Evolutionary conservation across 352 stramenopile species (phyloP).

Genomic region (Phytophthora ramorum): DNA sequence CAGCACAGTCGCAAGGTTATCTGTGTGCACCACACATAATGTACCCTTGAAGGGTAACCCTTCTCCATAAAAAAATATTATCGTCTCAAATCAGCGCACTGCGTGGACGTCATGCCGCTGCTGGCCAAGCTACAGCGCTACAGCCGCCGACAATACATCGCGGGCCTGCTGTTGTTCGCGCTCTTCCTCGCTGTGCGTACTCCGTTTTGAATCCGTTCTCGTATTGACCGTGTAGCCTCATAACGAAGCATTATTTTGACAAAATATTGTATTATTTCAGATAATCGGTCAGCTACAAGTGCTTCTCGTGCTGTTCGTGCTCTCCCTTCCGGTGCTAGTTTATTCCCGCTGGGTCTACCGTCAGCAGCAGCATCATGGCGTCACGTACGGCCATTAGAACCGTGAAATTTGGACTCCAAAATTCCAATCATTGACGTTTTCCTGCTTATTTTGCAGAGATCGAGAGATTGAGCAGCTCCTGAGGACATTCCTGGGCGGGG

Average conservation of each 20-base stretch:
- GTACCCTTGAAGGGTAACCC: slow-evolving; percentile 11
- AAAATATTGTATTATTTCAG: slow-evolving; percentile 21
- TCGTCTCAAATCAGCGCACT: background rate
- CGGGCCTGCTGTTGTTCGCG: slow-evolving; percentile 14
- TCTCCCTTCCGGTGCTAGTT: slow-evolving; percentile 39
- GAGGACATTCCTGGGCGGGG: slow-evolving; percentile 60
- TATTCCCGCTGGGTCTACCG: slow-evolving; percentile 48
- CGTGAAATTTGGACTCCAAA: background rate
- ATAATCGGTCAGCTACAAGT: slow-evolving; percentile 35
- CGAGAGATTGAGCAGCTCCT: slow-evolving; percentile 66
- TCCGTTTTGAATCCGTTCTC: background rate
- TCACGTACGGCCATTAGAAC: slow-evolving; percentile 42
- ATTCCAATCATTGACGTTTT: background rate
- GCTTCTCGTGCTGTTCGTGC: slow-evolving; percentile 36
- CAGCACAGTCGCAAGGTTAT: background rate
- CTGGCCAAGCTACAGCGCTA: slow-evolving; percentile 44
- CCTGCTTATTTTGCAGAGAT: slow-evolving; percentile 43
- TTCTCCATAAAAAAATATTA: background rate
- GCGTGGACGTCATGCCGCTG: slow-evolving; percentile 32
- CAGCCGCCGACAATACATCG: slow-evolving; percentile 32
- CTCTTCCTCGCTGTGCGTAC: slow-evolving; percentile 37
- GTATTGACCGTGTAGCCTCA: background rate
- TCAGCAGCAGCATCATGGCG: slow-evolving; percentile 54
- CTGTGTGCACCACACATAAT: background rate
- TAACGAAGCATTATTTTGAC: background rate